Conservation (phyloP, 306 rosid genomes). For the Carpinus viminea region DNA sequence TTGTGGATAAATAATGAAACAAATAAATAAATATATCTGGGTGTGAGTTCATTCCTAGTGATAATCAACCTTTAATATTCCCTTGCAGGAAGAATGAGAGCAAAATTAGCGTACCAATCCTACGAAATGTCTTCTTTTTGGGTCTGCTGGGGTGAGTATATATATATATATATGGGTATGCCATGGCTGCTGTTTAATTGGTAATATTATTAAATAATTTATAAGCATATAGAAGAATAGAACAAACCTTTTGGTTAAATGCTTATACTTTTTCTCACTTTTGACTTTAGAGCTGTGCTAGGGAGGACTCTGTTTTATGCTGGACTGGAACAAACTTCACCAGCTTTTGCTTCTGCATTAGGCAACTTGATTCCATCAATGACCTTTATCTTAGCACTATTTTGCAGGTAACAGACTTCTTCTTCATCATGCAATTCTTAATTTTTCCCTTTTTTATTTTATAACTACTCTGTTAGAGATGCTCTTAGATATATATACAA, state of each 20-base stretch:
- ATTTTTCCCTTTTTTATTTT: too few relatives aligned
- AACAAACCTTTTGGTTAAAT: too few relatives aligned
- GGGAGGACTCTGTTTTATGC: conserved; percentile 18
- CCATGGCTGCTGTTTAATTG: too few relatives aligned
- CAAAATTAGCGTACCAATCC: conserved; percentile 13
- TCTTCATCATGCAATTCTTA: background rate
- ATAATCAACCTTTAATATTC: too few relatives aligned
- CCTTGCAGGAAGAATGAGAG: conserved; percentile 18
- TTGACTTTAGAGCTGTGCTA: background rate
- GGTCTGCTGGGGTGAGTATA: conserved; percentile 22
- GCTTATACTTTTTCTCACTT: background rate
- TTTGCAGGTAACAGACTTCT: conserved; percentile 15
- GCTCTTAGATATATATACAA: too few relatives aligned
- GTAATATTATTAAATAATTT: too few relatives aligned
- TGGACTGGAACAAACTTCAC: conserved; percentile 23
- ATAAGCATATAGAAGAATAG: too few relatives aligned
- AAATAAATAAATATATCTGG: too few relatives aligned
- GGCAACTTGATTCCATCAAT: conserved; percentile 20
- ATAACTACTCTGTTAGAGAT: background rate
- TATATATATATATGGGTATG: background rate
- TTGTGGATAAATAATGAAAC: too few relatives aligned
- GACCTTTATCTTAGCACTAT: conserved; percentile 20
- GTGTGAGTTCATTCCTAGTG: too few relatives aligned
- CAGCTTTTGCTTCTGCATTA: conserved; percentile 23
- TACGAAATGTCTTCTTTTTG: conserved; percentile 27